Evolutionary conservation across 129 eudicot species (phyloP).

Genomic region (Flaveria ramosissima): DNA sequence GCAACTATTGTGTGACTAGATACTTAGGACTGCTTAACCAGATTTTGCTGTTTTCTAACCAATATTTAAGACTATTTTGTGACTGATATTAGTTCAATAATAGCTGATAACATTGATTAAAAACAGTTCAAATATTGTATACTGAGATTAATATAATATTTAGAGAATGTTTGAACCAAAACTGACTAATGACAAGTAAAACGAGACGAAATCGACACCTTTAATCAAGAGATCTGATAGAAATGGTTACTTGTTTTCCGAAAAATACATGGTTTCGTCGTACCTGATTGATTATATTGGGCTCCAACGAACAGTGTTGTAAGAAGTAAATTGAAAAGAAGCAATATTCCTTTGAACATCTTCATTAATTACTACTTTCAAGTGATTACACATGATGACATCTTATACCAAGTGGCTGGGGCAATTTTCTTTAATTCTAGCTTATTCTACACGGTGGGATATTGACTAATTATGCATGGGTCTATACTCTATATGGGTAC

Average conservation of each 20-base stretch:
- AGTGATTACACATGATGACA: background rate
- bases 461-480: background rate
- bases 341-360: background rate
- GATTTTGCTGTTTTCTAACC: too few species aligned
- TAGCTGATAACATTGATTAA: background rate
- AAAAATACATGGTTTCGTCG: background rate
- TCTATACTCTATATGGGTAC: background rate
- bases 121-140: background rate
- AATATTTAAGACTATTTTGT: too few species aligned
- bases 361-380: background rate
- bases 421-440: background rate
- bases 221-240: too few species aligned
- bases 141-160: too few species aligned
- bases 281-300: slow-evolving; percentile 4
- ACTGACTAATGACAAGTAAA: background rate
- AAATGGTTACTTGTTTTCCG: background rate
- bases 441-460: background rate
- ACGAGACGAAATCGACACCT: background rate
- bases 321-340: background rate
- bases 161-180: background rate
- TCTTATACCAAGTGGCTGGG: slow-evolving; percentile 2
- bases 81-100: background rate
- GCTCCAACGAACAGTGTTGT: background rate
- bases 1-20: too few species aligned
- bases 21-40: too few species aligned